phyloP scores from a whole-genome alignment of 2,329 filamentous ascomycete genomes.

The Scytalidium sp. region DNA sequence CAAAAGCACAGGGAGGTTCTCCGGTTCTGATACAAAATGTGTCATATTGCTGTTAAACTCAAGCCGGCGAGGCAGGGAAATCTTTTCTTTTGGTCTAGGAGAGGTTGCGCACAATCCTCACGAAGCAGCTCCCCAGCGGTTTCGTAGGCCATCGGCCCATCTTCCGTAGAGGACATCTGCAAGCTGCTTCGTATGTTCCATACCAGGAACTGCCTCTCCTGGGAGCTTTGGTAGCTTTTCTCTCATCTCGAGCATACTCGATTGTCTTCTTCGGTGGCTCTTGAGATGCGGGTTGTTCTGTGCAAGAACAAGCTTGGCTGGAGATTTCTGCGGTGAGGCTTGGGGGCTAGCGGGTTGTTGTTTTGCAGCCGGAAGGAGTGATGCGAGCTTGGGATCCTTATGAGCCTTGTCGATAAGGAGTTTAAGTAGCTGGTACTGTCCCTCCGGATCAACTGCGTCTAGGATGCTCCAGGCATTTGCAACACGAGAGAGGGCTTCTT shows the following conservation, averaged over 20 bases:
- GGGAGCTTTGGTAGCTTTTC: constrained; percentile 45
- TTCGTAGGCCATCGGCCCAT: constrained; percentile 81
- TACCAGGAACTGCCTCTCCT: constrained; percentile 62
- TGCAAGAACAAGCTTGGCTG: constrained; percentile 67
- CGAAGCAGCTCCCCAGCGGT: constrained; percentile 56
- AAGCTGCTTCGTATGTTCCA: constrained; percentile 89
- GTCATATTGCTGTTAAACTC: neutral
- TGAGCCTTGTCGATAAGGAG: constrained; percentile 72
- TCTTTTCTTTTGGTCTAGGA: neutral
- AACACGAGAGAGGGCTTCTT: constrained; percentile 78
- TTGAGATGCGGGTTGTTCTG: constrained; percentile 83
- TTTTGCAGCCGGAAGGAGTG: constrained; percentile 21
- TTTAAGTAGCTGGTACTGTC: constrained; percentile 80
- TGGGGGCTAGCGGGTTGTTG: constrained; percentile 58
- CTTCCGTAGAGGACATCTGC: constrained; percentile 87
- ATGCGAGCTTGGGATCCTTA: constrained; percentile 62
- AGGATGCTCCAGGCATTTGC: constrained; percentile 83
- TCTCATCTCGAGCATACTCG: constrained; percentile 46
- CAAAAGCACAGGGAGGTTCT: neutral
- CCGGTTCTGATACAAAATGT: neutral
- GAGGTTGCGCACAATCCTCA: neutral
- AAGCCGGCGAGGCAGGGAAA: neutral
- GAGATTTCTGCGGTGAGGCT: constrained; percentile 33
- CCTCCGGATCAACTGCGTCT: constrained; percentile 86
- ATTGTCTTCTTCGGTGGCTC: constrained; percentile 62